Percentiles rank a stretch among this genome's conserved stretches.
phyloP scores from a whole-genome alignment of 1,284 basidiomycete genomes.

The Omphalotus olearius region DNA sequence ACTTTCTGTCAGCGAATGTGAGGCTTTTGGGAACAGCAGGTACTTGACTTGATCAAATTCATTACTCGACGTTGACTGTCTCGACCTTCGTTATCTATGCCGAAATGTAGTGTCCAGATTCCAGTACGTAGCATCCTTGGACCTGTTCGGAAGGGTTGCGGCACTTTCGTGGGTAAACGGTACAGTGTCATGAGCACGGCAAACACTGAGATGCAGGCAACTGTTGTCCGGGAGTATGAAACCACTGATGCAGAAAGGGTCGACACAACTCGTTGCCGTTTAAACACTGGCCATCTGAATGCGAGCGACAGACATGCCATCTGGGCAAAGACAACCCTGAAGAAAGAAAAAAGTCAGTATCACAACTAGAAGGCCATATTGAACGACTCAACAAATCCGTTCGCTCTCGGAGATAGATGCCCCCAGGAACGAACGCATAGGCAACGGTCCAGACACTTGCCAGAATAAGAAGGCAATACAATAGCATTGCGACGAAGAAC shows the following conservation, averaged over 20 bases:
- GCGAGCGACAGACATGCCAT: conserved; percentile 44
- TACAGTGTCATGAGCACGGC: conserved; percentile 54
- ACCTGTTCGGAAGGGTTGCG: conserved; percentile 60
- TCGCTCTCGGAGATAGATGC: conserved; percentile 74
- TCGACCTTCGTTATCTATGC: conserved; percentile 77
- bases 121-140: conserved; percentile 79
- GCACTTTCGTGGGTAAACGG: conserved; percentile 41
- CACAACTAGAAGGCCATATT: background rate
- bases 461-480: conserved; percentile 64
- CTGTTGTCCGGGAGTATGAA: conserved; percentile 24
- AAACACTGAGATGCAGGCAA: conserved; percentile 43
- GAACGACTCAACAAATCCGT: conserved; percentile 58
- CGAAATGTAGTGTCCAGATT: conserved; percentile 94
- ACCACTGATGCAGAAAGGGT: conserved; percentile 15
- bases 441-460: conserved; percentile 83
- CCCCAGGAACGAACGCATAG: conserved; percentile 92
- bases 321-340: conserved; percentile 50
- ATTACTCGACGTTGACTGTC: conserved; percentile 82
- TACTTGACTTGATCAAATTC: conserved; percentile 57
- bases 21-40: conserved; percentile 12
- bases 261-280: background rate
- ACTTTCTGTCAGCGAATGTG: conserved; percentile 1
- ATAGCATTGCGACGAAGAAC: conserved; percentile 55
- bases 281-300: conserved; percentile 35
- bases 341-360: conserved; percentile 3